Evolutionary conservation across 305 asterid genomes (phyloP).

Genomic region (Solanum chacoense): DNA sequence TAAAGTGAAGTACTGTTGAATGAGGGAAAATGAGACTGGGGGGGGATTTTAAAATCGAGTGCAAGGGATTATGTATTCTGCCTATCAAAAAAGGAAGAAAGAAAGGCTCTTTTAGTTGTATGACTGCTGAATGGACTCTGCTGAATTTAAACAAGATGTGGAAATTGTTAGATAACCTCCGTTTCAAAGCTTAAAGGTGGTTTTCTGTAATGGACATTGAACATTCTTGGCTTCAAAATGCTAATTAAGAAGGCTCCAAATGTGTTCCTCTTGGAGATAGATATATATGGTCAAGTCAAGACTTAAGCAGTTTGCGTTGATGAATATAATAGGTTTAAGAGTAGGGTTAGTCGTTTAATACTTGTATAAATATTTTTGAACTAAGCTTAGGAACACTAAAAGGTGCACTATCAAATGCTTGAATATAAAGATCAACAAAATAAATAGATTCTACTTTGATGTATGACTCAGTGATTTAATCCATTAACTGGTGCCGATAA

Average conservation of each 20-base stretch:
- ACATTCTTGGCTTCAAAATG: constrained; percentile 83
- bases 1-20: neutral
- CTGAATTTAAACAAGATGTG: neutral
- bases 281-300: constrained; percentile 86
- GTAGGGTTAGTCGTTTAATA: no score
- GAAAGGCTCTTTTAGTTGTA: neutral
- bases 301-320: constrained; percentile 81
- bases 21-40: no score
- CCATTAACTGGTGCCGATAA: no score
- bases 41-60: no score
- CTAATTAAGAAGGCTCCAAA: constrained; percentile 86
- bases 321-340: no score
- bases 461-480: no score
- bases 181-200: neutral
- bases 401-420: no score
- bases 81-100: neutral
- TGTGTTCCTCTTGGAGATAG: constrained; percentile 95
- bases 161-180: neutral
- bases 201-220: constrained; percentile 20
- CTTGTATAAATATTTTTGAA: no score
- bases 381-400: no score
- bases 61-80: neutral
- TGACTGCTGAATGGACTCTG: neutral
- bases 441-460: no score
- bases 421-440: no score